Evolutionary conservation across 345 rosid species (phyloP), one percentile per base, ranked within the genome.

Genomic region (Psidium guajava): DNA sequence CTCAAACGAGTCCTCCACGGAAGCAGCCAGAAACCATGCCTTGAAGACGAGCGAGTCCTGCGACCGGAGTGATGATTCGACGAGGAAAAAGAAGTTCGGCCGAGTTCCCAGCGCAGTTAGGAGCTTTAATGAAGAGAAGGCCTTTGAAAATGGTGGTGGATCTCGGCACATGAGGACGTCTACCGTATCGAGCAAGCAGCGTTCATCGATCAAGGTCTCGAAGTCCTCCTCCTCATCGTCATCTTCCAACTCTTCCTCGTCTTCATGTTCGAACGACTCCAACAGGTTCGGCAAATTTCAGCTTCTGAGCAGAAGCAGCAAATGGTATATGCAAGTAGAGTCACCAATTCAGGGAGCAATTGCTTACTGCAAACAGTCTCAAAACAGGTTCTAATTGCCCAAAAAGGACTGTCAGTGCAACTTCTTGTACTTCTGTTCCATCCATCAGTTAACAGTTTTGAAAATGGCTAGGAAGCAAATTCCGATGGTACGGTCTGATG

Each of bases 331-430:
- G 24, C 95, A 95, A 85, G 81, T 91, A 57, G 99, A 97, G 88
- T 94, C 91, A 59, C 93, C 98, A 57, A 92, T 97, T 42, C 97
- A 95, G 53, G 98, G 97, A 89, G 99, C 99, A 81, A 97, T 82
- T 82, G 93, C 97, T 84, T 96, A 95, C 84, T 97, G 99, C 91
- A 97, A 95, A 87, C 93, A 88, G 82, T 87, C 86, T 32, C 88
- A 22, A 22, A 27, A 53, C 44, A 32, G 14, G 74, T 61, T 28
- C 40, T 61, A 28, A 61, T 32, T 69, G 77, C 75, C 75, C 22
- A 64, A 64, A 64, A 64, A 69, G 6, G 24, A 8, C 24, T 20
- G 47, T 32, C 24, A 32, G 77, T 69, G 77, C 58, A 32, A 54
- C 25, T 27, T 82, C 83, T 27, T 36, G 58, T 27, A 54, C 25